These are phyloP conservation scores for Suillus clintonianus DNA, from an alignment of 768 basidiomycete genomes.

Conservation along the genomic window DNA sequence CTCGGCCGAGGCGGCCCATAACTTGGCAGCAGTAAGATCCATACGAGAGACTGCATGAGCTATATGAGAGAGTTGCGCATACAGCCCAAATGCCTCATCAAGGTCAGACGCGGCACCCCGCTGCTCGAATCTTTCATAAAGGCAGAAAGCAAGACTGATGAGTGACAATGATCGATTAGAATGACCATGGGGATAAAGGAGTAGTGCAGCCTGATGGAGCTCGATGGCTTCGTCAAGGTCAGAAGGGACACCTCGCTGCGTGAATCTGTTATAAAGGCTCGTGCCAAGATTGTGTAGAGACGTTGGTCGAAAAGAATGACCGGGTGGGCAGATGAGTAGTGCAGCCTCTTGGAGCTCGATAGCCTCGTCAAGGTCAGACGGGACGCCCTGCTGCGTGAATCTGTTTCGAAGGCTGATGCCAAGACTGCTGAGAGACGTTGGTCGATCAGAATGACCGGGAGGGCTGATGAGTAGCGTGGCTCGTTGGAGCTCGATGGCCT, in stretches of 20 bases:
- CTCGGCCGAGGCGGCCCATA: constrained; percentile 10
- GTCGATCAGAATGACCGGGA: not conserved
- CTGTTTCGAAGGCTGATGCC: too few species aligned
- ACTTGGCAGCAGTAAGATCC: too few species aligned
- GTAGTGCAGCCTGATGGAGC: constrained; percentile 10
- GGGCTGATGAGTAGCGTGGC: too few species aligned
- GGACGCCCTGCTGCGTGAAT: too few species aligned
- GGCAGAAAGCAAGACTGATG: constrained; percentile 11
- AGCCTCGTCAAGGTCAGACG: too few species aligned
- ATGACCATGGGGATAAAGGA: constrained; percentile 6
- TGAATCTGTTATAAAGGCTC: too few species aligned
- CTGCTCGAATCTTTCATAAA: constrained; percentile 10
- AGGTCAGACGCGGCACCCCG: constrained; percentile 9
- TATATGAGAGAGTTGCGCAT: not conserved
- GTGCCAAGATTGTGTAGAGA: too few species aligned
- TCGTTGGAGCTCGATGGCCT: not conserved
- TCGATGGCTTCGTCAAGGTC: constrained; percentile 15
- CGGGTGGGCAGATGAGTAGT: too few species aligned
- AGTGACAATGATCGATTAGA: constrained; percentile 8
- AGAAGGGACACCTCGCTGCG: too few species aligned
- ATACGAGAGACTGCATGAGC: too few species aligned
- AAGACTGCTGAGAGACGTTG: not conserved
- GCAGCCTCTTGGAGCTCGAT: too few species aligned
- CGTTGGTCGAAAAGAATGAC: too few species aligned
- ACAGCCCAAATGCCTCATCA: constrained; percentile 8